phyloP scores from a whole-genome alignment of 495 filamentous ascomycete genomes.

The Aspergillus hancockii region DNA sequence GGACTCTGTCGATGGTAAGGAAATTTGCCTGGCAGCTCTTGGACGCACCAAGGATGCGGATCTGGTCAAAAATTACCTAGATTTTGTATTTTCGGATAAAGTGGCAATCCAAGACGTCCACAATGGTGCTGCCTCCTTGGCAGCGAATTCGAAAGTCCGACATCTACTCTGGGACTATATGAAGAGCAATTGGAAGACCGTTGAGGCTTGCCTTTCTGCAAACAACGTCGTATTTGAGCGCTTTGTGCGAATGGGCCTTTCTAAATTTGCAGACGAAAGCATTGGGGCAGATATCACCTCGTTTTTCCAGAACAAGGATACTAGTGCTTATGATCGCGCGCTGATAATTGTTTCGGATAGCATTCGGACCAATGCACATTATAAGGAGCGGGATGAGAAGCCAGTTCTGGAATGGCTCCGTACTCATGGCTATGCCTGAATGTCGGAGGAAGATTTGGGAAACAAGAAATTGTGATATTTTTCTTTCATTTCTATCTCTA shows the following conservation, averaged over 20 bases:
- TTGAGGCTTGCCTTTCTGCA: slow-evolving; percentile 66
- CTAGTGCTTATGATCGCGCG: slow-evolving; percentile 74
- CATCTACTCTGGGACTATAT: slow-evolving; percentile 80
- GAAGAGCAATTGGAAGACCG: slow-evolving; percentile 71
- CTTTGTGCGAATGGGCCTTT: slow-evolving; percentile 74
- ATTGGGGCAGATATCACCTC: slow-evolving; percentile 72
- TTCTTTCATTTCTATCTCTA: no score
- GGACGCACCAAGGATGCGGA: slow-evolving; percentile 70
- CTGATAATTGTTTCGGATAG: slow-evolving; percentile 78
- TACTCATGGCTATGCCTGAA: slow-evolving; percentile 59
- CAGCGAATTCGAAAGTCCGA: slow-evolving; percentile 68
- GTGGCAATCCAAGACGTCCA: slow-evolving; percentile 84
- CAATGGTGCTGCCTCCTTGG: slow-evolving; percentile 69
- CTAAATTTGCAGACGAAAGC: slow-evolving; percentile 70
- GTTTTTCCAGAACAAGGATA: slow-evolving; percentile 85
- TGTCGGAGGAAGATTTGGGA: slow-evolving; percentile 7
- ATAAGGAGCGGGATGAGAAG: slow-evolving; percentile 70
- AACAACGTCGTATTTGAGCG: slow-evolving; percentile 88
- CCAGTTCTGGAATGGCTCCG: slow-evolving; percentile 70
- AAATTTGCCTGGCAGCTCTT: slow-evolving; percentile 75
- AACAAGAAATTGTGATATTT: not conserved
- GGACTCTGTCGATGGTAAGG: slow-evolving; percentile 83
- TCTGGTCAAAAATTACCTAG: slow-evolving; percentile 68
- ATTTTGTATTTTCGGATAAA: slow-evolving; percentile 77
- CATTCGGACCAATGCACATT: slow-evolving; percentile 74